Percentiles rank a stretch among this genome's conserved stretches.
These are phyloP conservation scores for Botryotinia convoluta DNA, from an alignment of 2,329 filamentous ascomycete genomes.

Conservation along the genomic window DNA sequence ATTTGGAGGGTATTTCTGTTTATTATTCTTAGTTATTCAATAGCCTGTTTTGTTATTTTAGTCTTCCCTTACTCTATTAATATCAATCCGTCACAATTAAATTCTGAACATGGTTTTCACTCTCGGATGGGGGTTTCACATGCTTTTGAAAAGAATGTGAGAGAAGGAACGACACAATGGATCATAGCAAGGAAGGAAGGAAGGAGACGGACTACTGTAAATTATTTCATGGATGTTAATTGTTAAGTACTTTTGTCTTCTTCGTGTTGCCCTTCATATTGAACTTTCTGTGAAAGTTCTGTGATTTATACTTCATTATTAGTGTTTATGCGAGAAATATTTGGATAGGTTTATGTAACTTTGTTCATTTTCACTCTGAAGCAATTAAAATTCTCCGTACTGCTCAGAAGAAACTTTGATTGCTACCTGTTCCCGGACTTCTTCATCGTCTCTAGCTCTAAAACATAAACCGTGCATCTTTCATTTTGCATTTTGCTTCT, in stretches of 20 bases:
- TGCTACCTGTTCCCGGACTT: not conserved
- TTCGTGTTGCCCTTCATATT: not conserved
- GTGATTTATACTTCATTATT: not conserved
- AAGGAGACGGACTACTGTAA: not conserved
- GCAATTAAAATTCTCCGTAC: not conserved
- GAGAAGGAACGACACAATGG: not conserved
- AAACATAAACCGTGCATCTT: too few relatives aligned
- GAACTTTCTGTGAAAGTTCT: not conserved
- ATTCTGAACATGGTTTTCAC: not conserved
- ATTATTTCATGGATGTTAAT: not conserved
- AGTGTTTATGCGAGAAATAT: not conserved
- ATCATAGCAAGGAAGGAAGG: not conserved
- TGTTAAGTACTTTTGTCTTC: not conserved
- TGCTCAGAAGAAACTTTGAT: not conserved
- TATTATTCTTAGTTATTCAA: not conserved
- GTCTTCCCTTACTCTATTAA: not conserved
- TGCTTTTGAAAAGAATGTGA: not conserved
- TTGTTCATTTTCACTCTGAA: not conserved
- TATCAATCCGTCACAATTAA: not conserved
- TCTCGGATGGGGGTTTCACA: not conserved
- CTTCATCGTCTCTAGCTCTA: too few relatives aligned
- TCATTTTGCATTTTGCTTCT: too few relatives aligned
- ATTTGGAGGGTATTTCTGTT: not conserved
- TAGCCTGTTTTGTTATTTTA: not conserved
- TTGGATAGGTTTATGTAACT: not conserved